Percentiles rank a stretch among this genome's conserved stretches.
These are phyloP conservation scores for Jamesozyma piceae DNA, from an alignment of 805 yeast species.

Conservation along the genomic window DNA sequence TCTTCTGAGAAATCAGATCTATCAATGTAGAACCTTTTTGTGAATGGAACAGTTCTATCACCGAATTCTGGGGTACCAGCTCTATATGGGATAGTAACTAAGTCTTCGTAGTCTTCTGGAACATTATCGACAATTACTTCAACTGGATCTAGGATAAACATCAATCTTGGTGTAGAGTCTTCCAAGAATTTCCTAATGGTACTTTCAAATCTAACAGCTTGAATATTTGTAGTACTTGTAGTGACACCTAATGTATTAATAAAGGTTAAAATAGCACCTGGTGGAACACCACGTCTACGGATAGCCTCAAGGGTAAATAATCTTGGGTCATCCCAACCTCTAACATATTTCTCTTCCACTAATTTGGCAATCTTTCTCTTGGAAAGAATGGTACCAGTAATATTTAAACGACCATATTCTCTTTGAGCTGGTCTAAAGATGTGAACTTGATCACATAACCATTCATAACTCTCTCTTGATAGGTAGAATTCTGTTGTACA, in stretches of 20 bases:
- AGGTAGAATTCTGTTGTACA: slow-evolving; percentile 93
- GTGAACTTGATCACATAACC: slow-evolving; percentile 93
- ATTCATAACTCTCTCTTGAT: slow-evolving; percentile 91
- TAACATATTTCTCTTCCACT: slow-evolving; percentile 69
- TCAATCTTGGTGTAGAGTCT: slow-evolving; percentile 84
- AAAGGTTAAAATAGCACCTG: slow-evolving; percentile 90
- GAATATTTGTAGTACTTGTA: slow-evolving; percentile 85
- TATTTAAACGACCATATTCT: slow-evolving; percentile 92
- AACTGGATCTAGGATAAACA: slow-evolving; percentile 85
- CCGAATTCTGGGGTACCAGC: slow-evolving; percentile 78
- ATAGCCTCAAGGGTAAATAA: slow-evolving; percentile 89
- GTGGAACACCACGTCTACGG: slow-evolving; percentile 96
- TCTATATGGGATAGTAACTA: slow-evolving; percentile 74
- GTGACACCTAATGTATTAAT: slow-evolving; percentile 95
- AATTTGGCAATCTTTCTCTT: slow-evolving; percentile 93
- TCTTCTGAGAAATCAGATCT: slow-evolving; percentile 75
- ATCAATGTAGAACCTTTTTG: slow-evolving; percentile 75
- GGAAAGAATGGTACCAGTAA: slow-evolving; percentile 88
- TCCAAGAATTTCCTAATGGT: slow-evolving; percentile 83
- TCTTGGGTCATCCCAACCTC: slow-evolving; percentile 99
- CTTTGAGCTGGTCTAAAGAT: slow-evolving; percentile 98
- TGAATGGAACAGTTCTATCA: slow-evolving; percentile 63
- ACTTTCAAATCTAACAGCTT: slow-evolving; percentile 79
- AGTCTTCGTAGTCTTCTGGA: slow-evolving; percentile 61
- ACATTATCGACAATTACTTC: slow-evolving; percentile 76